phyloP scores from a whole-genome alignment of 2,329 filamentous ascomycete species.

The Aspergillus transmontanensis region DNA sequence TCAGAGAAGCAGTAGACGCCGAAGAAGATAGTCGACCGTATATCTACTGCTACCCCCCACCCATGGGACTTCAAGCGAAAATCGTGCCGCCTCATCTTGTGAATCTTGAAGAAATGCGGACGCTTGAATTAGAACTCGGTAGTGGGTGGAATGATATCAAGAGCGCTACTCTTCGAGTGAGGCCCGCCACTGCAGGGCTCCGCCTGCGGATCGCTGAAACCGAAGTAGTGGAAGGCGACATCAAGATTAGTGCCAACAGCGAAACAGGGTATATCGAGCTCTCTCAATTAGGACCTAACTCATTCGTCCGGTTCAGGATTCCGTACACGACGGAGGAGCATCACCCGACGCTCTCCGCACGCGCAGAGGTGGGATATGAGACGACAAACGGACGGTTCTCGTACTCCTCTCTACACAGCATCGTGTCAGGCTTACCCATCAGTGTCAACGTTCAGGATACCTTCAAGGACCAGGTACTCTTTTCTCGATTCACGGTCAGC shows the following conservation, averaged over 20 bases:
- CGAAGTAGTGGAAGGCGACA: constrained; percentile 44
- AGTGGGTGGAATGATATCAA: constrained; percentile 73
- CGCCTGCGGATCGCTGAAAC: constrained; percentile 58
- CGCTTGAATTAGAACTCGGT: constrained; percentile 71
- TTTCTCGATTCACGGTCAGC: constrained; percentile 88
- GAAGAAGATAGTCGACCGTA: constrained; percentile 57
- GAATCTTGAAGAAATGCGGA: constrained; percentile 77
- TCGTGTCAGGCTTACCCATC: constrained; percentile 76
- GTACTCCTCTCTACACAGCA: constrained; percentile 63
- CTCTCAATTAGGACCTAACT: constrained; percentile 30
- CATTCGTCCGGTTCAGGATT: constrained; percentile 55
- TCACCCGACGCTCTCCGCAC: constrained; percentile 69
- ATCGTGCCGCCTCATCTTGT: constrained; percentile 70
- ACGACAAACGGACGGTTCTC: constrained; percentile 67
- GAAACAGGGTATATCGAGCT: constrained; percentile 53
- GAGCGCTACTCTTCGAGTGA: constrained; percentile 54
- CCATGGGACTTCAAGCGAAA: constrained; percentile 68
- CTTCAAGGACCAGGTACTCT: constrained; percentile 80
- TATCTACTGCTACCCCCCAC: constrained; percentile 73
- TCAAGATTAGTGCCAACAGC: constrained; percentile 44
- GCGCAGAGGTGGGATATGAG: constrained; percentile 74
- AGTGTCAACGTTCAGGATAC: constrained; percentile 97
- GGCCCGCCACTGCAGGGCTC: constrained; percentile 62
- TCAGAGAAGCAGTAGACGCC: constrained; percentile 36
- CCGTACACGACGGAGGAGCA: constrained; percentile 86